phyloP scores from a whole-genome alignment of 2,329 filamentous ascomycete genomes.

The Ciborinia camelliae region DNA sequence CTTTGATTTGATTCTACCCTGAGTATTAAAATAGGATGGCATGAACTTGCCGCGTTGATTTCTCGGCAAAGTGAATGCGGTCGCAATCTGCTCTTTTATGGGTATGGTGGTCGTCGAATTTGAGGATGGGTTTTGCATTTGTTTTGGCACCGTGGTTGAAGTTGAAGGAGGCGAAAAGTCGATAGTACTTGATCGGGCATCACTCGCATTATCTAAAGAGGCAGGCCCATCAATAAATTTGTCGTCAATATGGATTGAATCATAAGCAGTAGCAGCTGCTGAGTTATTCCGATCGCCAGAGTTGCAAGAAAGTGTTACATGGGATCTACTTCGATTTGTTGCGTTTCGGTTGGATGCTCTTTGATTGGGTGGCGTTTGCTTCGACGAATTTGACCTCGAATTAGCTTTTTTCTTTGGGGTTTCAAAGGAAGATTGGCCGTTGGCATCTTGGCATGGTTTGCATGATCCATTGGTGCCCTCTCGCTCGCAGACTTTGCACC shows the following conservation, averaged over 20 bases:
- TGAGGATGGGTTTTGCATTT: not conserved
- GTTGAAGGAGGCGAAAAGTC: not conserved
- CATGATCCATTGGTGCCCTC: too few relatives aligned
- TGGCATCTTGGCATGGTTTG: too few relatives aligned
- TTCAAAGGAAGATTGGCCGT: too few relatives aligned
- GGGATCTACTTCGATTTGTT: not conserved
- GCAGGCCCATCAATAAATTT: not conserved
- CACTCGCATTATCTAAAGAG: not conserved
- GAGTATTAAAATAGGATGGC: not conserved
- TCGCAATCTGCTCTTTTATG: not conserved
- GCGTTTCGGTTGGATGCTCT: not conserved
- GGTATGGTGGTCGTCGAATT: not conserved
- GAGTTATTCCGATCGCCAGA: too few relatives aligned
- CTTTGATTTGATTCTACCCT: not conserved
- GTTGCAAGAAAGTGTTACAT: not conserved
- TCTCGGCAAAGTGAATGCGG: not conserved
- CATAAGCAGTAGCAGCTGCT: too few relatives aligned
- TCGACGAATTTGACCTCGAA: too few relatives aligned
- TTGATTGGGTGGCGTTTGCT: too few relatives aligned
- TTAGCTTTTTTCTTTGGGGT: too few relatives aligned
- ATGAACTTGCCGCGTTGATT: not conserved
- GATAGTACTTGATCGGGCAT: not conserved
- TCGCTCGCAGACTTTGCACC: too few relatives aligned
- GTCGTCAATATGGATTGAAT: not conserved
- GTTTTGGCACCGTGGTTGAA: too few relatives aligned